A percentile compares a stretch with the other conserved stretches of the same genome.
These are phyloP conservation scores for Fusarium napiforme DNA, from an alignment of 2,329 filamentous ascomycete genomes.

Conservation along the genomic window DNA sequence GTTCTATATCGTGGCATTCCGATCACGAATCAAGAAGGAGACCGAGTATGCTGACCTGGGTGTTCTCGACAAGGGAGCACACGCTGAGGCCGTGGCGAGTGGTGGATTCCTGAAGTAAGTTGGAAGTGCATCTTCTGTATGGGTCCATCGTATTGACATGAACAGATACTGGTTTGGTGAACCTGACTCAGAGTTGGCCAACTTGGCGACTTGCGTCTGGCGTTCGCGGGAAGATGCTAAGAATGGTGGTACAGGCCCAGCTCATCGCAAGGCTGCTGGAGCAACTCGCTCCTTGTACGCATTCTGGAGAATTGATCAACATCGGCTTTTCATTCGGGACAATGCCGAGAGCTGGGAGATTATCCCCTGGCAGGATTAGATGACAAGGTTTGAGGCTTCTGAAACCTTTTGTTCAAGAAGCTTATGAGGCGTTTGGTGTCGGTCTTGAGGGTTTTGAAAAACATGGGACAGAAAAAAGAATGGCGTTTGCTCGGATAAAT, in stretches of 20 bases:
- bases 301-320: constrained; percentile 77
- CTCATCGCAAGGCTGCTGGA: constrained; percentile 73
- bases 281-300: constrained; percentile 70
- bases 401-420: neutral
- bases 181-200: constrained; percentile 75
- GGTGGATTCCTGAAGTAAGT: constrained; percentile 83
- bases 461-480: neutral
- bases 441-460: neutral
- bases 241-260: constrained; percentile 68
- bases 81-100: constrained; percentile 80
- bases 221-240: constrained; percentile 68
- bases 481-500: constrained; percentile 19
- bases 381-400: neutral
- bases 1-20: constrained; percentile 89
- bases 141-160: constrained; percentile 29
- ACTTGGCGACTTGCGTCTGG: constrained; percentile 85
- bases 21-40: constrained; percentile 74
- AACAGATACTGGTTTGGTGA: constrained; percentile 86
- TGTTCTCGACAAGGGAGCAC: constrained; percentile 79
- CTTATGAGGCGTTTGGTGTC: constrained; percentile 1
- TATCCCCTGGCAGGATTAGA: constrained; percentile 61
- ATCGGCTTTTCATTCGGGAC: constrained; percentile 75
- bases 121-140: neutral
- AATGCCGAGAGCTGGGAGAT: constrained; percentile 72
- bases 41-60: constrained; percentile 76